These are phyloP conservation scores for Canavalia gladiata DNA, from an alignment of 306 rosid species.

Conservation along the genomic window DNA sequence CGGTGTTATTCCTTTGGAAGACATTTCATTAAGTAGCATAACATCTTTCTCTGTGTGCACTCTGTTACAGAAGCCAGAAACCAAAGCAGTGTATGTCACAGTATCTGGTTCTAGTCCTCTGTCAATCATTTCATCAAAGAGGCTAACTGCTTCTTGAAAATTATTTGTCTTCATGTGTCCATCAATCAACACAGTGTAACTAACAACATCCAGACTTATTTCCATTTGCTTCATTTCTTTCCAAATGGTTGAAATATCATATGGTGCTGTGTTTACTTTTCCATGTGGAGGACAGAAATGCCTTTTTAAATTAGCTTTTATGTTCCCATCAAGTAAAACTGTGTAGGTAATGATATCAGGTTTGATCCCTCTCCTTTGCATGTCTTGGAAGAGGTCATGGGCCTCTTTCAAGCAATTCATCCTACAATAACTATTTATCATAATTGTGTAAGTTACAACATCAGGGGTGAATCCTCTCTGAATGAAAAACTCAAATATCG, in stretches of 20 bases:
- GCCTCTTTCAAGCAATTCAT: constrained; percentile 68
- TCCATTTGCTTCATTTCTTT: constrained; percentile 69
- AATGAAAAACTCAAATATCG: constrained; percentile 59
- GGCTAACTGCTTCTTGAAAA: constrained; percentile 62
- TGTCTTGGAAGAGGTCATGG: constrained; percentile 68
- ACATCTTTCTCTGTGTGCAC: constrained; percentile 60
- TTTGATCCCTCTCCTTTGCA: constrained; percentile 71
- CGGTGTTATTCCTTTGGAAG: constrained; percentile 61
- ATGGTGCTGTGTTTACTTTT: constrained; percentile 32
- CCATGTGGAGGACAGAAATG: constrained; percentile 6
- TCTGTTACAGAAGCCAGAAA: constrained; percentile 57
- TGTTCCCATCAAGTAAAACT: constrained; percentile 71
- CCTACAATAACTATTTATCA: constrained; percentile 81
- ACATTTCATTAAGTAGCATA: constrained; percentile 64
- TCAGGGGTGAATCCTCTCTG: constrained; percentile 63
- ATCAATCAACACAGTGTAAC: constrained; percentile 81
- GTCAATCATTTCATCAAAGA: constrained; percentile 67
- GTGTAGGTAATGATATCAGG: constrained; percentile 81
- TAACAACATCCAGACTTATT: constrained; percentile 69
- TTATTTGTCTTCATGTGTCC: constrained; percentile 60
- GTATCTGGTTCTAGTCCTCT: constrained; percentile 75
- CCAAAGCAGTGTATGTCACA: constrained; percentile 72
- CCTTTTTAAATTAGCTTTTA: constrained; percentile 50
- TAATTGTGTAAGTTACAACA: constrained; percentile 73
- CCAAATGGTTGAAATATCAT: constrained; percentile 57